Evolutionary conservation across 352 stramenopile species (phyloP).

Genomic region (Globisporangium polare): DNA sequence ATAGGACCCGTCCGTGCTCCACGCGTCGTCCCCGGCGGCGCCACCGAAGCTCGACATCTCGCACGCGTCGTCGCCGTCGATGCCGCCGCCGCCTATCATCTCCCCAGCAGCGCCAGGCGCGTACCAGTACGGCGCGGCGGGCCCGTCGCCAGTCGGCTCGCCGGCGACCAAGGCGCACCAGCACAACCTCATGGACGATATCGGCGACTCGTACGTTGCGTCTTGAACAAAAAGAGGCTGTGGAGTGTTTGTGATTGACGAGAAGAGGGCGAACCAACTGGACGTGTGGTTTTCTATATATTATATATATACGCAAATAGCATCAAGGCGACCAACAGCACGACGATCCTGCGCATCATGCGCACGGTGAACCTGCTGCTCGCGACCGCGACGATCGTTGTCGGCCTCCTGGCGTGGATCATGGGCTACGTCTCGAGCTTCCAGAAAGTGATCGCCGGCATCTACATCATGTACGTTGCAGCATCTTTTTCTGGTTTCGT

Average conservation of each 20-base stretch:
- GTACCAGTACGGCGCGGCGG: slow-evolving; percentile 27
- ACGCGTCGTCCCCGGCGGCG: slow-evolving; percentile 22
- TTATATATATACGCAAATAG: slow-evolving; percentile 6
- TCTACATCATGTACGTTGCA: slow-evolving; percentile 82
- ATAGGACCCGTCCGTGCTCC: slow-evolving; percentile 39
- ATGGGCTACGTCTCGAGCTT: slow-evolving; percentile 73
- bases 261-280: not conserved
- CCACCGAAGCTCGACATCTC: slow-evolving; percentile 21
- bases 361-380: slow-evolving; percentile 73
- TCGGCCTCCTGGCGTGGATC: slow-evolving; percentile 74
- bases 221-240: too few relatives aligned
- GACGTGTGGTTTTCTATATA: not conserved
- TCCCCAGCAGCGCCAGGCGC: slow-evolving; percentile 24
- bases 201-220: slow-evolving; percentile 48
- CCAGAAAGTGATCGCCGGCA: slow-evolving; percentile 79
- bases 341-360: slow-evolving; percentile 81
- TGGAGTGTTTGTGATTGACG: not conserved
- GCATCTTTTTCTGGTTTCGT: not conserved
- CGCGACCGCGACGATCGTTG: slow-evolving; percentile 61
- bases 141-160: slow-evolving; percentile 13
- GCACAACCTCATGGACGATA: slow-evolving; percentile 83
- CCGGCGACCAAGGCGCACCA: slow-evolving; percentile 21
- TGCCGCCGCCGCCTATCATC: slow-evolving; percentile 34
- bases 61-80: slow-evolving; percentile 24
- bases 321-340: slow-evolving; percentile 82